Evolutionary conservation across 805 yeast genomes (phyloP).

Genomic region (Sungouiella thailandica): DNA sequence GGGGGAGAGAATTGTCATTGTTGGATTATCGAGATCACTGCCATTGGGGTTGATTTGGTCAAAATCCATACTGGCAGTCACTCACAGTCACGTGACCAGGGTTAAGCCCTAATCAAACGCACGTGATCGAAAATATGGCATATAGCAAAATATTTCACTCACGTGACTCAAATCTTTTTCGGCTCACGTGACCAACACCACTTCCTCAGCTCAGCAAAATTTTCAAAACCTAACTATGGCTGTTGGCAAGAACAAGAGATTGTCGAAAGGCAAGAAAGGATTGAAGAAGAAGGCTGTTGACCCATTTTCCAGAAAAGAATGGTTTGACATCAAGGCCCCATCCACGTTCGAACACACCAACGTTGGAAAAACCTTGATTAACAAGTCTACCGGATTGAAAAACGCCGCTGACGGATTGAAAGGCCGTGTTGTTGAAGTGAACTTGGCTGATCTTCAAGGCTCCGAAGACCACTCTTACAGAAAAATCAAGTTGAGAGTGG

Average conservation of each 20-base stretch:
- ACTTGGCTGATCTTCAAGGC: slow-evolving; percentile 96
- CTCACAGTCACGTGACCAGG: no score
- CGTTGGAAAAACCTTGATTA: slow-evolving; percentile 97
- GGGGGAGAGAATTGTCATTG: no score
- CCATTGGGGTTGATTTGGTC: no score
- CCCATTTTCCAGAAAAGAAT: slow-evolving; percentile 99
- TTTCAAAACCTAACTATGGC: slow-evolving; percentile 59
- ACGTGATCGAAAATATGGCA: no score
- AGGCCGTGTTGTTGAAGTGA: slow-evolving; percentile 95
- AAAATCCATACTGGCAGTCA: no score
- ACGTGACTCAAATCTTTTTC: no score
- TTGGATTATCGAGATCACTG: no score
- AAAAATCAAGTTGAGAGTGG: slow-evolving; percentile 96
- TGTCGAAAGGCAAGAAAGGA: slow-evolving; percentile 90
- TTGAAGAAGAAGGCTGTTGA: slow-evolving; percentile 98
- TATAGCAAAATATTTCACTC: no score
- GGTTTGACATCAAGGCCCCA: slow-evolving; percentile 99
- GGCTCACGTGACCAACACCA: no score
- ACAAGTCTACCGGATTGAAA: slow-evolving; percentile 97
- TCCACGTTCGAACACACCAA: slow-evolving; percentile 97
- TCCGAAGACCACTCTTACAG: slow-evolving; percentile 98
- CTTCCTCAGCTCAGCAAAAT: no score
- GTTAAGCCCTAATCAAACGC: no score
- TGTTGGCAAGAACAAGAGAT: slow-evolving; percentile 89
- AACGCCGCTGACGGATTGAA: slow-evolving; percentile 97